Percentiles rank a stretch among this genome's conserved stretches.
These are phyloP conservation scores for Aspergillus carbonarius DNA, from an alignment of 2,329 filamentous ascomycete species.

Conservation along the genomic window DNA sequence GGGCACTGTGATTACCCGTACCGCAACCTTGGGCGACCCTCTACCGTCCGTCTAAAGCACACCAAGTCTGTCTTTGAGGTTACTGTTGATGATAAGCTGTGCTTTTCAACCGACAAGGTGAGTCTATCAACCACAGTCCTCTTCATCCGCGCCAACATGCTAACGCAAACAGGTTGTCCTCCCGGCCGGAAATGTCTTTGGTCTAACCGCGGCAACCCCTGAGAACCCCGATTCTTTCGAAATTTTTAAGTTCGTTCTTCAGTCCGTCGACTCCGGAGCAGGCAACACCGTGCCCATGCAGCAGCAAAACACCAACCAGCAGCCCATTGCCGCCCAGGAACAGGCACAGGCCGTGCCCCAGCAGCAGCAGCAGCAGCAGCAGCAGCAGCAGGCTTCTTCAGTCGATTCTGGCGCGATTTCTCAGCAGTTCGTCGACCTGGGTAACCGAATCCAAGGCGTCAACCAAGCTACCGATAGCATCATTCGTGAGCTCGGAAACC, in stretches of 20 bases:
- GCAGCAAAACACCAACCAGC: conserved; percentile 20
- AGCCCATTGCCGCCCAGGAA: conserved; percentile 26
- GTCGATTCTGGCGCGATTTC: conserved; percentile 42
- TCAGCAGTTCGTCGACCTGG: conserved; percentile 75
- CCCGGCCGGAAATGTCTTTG: conserved; percentile 78
- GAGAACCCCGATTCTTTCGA: conserved; percentile 95
- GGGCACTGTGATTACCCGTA: conserved; percentile 89
- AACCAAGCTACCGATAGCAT: conserved; percentile 61
- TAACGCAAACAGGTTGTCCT: conserved; percentile 60
- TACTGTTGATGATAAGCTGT: conserved; percentile 72
- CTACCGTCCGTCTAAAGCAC: conserved; percentile 73
- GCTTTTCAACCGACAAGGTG: conserved; percentile 75
- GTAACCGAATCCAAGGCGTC: conserved; percentile 71
- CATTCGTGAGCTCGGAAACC: conserved; percentile 51
- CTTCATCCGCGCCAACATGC: neutral
- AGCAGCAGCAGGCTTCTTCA: conserved; percentile 32
- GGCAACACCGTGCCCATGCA: conserved; percentile 16
- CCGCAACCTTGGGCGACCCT: conserved; percentile 84
- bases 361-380: conserved; percentile 31
- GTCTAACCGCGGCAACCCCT: conserved; percentile 81
- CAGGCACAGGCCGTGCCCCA: conserved; percentile 11
- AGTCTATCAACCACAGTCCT: conserved; percentile 3
- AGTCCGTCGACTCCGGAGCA: conserved; percentile 44
- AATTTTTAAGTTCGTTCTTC: conserved; percentile 79
- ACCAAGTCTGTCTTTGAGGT: conserved; percentile 68